A percentile compares a stretch with the other conserved stretches of the same genome.
phyloP scores from a whole-genome alignment of 306 rosid genomes.

The Mimosa bimucronata region DNA sequence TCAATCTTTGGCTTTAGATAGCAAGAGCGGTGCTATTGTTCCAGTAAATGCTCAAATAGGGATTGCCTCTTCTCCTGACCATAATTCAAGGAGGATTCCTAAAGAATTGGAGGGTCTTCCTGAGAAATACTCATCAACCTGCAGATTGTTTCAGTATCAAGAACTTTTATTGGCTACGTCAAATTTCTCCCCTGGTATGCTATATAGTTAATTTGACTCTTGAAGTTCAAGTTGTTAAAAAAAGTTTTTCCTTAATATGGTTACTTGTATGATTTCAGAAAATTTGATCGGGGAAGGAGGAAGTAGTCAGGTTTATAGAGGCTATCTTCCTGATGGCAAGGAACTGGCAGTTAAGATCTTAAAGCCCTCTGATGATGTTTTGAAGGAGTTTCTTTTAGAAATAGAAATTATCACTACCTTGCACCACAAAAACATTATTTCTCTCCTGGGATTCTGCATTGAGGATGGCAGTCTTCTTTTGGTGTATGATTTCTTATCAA shows the following conservation, averaged over 20 bases:
- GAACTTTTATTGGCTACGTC: conserved; percentile 85
- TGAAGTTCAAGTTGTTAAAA: conserved; percentile 10
- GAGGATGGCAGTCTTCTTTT: conserved; percentile 82
- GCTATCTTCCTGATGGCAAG: conserved; percentile 83
- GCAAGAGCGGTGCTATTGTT: conserved; percentile 81
- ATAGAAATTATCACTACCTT: conserved; percentile 86
- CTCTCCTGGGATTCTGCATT: conserved; percentile 91
- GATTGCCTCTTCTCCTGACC: conserved; percentile 49
- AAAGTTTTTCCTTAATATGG: background rate
- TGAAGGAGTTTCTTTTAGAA: conserved; percentile 80
- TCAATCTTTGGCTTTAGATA: conserved; percentile 50
- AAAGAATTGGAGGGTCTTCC: conserved; percentile 79
- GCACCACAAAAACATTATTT: conserved; percentile 82
- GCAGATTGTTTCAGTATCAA: conserved; percentile 74
- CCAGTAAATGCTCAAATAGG: conserved; percentile 54
- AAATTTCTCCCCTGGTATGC: conserved; percentile 78
- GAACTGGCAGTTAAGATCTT: conserved; percentile 94
- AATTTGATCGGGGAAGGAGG: conserved; percentile 95
- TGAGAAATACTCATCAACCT: conserved; percentile 79
- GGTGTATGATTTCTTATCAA: conserved; percentile 86
- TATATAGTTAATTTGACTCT: conserved; percentile 21
- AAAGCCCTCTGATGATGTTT: conserved; percentile 78
- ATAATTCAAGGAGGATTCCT: conserved; percentile 45
- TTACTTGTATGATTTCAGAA: conserved; percentile 57
- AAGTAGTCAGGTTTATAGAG: conserved; percentile 87